Evolutionary conservation across 164 flowering plant species (phyloP), one percentile per base, ranked within the genome.

Genomic region (Aristolochia contorta): DNA sequence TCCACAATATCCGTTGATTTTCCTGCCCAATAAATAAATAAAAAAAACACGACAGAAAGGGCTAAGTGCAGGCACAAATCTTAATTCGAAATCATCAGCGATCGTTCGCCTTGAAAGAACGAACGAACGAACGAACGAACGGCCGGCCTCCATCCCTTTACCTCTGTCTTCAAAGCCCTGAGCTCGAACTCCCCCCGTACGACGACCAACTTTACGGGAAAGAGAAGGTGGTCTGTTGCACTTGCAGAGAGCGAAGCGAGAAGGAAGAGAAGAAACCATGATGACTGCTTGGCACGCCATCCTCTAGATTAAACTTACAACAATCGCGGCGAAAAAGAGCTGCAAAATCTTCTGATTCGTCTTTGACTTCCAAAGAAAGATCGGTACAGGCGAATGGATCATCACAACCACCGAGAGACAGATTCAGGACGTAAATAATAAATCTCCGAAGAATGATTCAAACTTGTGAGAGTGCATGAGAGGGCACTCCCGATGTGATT

Each of bases 1-100:
- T 82, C 86, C 5, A 78, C 82, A 7, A 65, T 68, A 27, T 72
- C 53, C n/a, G 62, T 70, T 13, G 77, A 69, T 58, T 67, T 77
- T 56, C 82, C 83, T 75, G 68, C 14, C 18, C n/a, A n/a, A n/a
- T n/a, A n/a, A n/a, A n/a, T n/a, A n/a, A n/a, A n/a, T n/a, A 48
- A 51, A 53, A 3, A 3, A 48, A 15, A 15, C 16, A n/a, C n/a
- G 12, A 48, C 51, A 48, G 20, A n/a, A 48, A 48, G 3, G 12
- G 20, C 4, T 15, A n/a, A n/a, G n/a, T n/a, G n/a, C n/a, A n/a
- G n/a, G n/a, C n/a, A n/a, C n/a, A n/a, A n/a, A n/a, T n/a, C n/a
- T n/a, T n/a, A n/a, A n/a, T n/a, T n/a, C n/a, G n/a, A n/a, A n/a
- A n/a, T n/a, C n/a, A n/a, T n/a, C n/a, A n/a, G n/a, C n/a, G n/a